These are phyloP conservation scores for Saccharomyces hybrid DNA, from an alignment of 1,139 yeast species.

Conservation along the genomic window DNA sequence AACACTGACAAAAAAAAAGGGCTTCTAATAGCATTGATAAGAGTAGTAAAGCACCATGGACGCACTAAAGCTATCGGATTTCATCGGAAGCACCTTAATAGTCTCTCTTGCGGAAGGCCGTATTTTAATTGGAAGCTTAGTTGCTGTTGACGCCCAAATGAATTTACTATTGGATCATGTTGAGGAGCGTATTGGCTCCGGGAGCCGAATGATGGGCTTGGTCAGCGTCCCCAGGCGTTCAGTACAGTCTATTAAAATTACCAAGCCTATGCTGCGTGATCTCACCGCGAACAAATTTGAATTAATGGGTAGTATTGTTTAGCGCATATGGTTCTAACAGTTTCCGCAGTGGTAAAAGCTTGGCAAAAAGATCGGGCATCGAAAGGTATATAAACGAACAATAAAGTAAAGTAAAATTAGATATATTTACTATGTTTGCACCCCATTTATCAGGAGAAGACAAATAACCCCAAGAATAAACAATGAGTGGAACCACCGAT, in stretches of 20 bases:
- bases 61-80: constrained; percentile 16
- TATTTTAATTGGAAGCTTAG: constrained; percentile 22
- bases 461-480: no score
- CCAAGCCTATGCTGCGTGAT: constrained; percentile 8
- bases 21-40: no score
- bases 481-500: constrained; percentile 17
- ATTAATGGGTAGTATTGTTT: constrained; percentile 13
- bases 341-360: neutral
- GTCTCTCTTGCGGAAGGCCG: constrained; percentile 19
- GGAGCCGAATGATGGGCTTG: constrained; percentile 21
- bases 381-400: neutral
- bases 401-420: no score
- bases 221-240: constrained; percentile 29
- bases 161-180: constrained; percentile 28
- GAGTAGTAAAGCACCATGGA: constrained; percentile 9
- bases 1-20: no score
- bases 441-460: no score
- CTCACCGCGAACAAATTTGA: constrained; percentile 11
- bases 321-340: constrained; percentile 3
- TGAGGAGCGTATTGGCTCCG: constrained; percentile 14
- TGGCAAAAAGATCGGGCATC: neutral
- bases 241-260: constrained; percentile 18
- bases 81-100: constrained; percentile 21
- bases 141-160: constrained; percentile 28
- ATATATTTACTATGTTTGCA: no score